Conservation (phyloP, 768 basidiomycete genomes). For the Dentipellis fragilis region DNA sequence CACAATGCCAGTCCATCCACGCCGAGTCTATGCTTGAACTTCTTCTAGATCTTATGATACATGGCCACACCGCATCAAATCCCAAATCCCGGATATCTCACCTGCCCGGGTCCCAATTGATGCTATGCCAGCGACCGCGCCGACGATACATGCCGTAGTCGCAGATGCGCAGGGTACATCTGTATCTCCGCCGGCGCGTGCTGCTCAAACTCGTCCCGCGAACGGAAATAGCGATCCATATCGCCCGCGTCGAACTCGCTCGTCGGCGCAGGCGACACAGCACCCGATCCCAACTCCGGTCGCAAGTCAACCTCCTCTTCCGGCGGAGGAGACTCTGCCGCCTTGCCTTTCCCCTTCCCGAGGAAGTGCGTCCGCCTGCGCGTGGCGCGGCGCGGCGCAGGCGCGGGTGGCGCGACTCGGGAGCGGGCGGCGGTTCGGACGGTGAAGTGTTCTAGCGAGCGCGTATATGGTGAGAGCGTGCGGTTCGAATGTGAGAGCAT, state of each 20-base stretch:
- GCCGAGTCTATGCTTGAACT: too few relatives aligned
- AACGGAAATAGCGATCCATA: constrained; percentile 66
- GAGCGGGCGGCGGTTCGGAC: constrained; percentile 77
- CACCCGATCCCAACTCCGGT: not conserved
- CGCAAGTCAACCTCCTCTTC: constrained; percentile 9
- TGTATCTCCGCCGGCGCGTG: not conserved
- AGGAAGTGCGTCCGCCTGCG: constrained; percentile 48
- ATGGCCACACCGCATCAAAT: too few relatives aligned
- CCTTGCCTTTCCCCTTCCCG: constrained; percentile 43
- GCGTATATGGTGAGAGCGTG: constrained; percentile 89
- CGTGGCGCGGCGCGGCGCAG: constrained; percentile 55
- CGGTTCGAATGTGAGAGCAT: constrained; percentile 85
- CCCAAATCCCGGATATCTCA: too few relatives aligned
- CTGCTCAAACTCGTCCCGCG: constrained; percentile 18
- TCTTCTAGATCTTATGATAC: too few relatives aligned
- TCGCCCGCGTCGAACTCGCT: constrained; percentile 61
- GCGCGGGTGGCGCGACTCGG: constrained; percentile 31
- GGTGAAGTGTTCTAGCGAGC: constrained; percentile 83
- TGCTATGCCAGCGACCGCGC: too few relatives aligned
- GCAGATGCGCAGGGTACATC: not conserved
- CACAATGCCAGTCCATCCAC: too few relatives aligned
- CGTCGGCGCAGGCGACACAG: constrained; percentile 18
- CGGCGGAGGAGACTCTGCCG: constrained; percentile 1
- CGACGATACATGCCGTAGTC: not conserved
- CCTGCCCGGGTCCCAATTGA: too few relatives aligned